These are phyloP conservation scores for Geum urbanum DNA, from an alignment of 306 rosid genomes.

Conservation along the genomic window DNA sequence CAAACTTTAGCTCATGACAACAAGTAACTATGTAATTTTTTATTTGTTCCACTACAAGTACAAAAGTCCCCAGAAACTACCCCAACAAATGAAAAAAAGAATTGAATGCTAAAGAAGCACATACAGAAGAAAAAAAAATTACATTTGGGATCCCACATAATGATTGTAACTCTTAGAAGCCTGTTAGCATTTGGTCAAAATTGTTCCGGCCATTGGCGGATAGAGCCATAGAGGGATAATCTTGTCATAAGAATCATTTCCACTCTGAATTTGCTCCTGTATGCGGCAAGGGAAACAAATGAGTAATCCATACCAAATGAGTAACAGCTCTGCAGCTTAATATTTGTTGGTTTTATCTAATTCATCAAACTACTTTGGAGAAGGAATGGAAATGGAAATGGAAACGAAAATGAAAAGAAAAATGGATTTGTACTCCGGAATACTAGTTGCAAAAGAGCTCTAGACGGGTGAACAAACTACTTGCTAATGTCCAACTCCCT, in stretches of 20 bases:
- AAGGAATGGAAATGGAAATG: too few relatives aligned
- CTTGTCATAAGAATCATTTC: neutral
- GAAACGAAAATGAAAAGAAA: neutral
- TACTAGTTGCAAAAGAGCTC: too few relatives aligned
- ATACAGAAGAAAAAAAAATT: neutral
- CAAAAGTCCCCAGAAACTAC: neutral
- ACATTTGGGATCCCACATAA: slow-evolving; percentile 3
- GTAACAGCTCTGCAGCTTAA: neutral
- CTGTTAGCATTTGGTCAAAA: slow-evolving; percentile 18
- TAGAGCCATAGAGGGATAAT: slow-evolving; percentile 2
- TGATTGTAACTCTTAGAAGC: slow-evolving; percentile 8
- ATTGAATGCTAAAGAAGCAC: neutral
- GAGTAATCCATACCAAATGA: neutral
- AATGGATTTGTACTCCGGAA: neutral
- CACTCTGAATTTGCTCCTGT: neutral
- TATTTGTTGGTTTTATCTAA: neutral
- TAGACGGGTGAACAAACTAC: neutral
- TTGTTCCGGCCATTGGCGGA: slow-evolving; percentile 16
- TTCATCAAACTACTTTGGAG: neutral
- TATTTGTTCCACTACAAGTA: slow-evolving; percentile 5
- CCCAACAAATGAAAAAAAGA: neutral
- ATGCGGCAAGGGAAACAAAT: neutral
- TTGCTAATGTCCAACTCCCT: neutral
- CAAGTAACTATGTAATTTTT: neutral
- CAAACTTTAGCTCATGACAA: slow-evolving; percentile 4